These are phyloP conservation scores for Austroboletus eburneus DNA, from an alignment of 768 basidiomycete species.

Conservation along the genomic window DNA sequence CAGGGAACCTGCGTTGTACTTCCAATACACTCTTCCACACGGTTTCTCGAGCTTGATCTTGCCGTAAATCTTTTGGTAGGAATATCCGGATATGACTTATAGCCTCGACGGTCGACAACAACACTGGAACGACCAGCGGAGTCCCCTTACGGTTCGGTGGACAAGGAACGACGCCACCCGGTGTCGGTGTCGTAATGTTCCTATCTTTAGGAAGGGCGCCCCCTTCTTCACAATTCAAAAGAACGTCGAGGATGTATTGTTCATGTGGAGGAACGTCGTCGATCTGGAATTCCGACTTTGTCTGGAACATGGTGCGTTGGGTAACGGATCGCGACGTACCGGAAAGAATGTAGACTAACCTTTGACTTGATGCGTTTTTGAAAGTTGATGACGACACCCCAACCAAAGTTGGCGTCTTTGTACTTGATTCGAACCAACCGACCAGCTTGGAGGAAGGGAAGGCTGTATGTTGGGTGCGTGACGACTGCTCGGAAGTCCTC, in stretches of 20 bases:
- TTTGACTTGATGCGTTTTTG: conserved; percentile 84
- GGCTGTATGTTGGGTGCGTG: conserved; percentile 91
- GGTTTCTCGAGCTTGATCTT: conserved; percentile 70
- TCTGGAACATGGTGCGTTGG: conserved; percentile 34
- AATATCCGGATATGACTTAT: conserved; percentile 85
- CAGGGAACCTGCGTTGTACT: conserved; percentile 86
- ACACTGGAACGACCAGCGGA: conserved; percentile 82
- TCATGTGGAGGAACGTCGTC: conserved; percentile 80
- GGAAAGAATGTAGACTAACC: conserved; percentile 34
- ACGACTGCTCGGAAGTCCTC: conserved; percentile 89
- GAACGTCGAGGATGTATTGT: conserved; percentile 90
- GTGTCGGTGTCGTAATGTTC: conserved; percentile 49
- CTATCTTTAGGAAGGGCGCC: conserved; percentile 58
- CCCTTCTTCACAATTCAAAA: conserved; percentile 73
- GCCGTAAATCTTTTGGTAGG: conserved; percentile 86
- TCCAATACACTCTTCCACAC: conserved; percentile 89
- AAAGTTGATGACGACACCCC: conserved; percentile 93
- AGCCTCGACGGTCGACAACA: conserved; percentile 81
- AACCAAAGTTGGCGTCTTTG: conserved; percentile 87
- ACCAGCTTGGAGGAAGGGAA: conserved; percentile 91
- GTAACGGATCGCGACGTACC: not conserved
- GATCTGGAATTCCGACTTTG: conserved; percentile 56
- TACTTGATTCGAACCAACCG: conserved; percentile 90
- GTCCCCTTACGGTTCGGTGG: conserved; percentile 66
- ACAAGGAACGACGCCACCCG: conserved; percentile 75